Base-by-base conservation (phyloP, 1,284 basidiomycete species). In the Ceratorhiza oryzae-sativae region DNA sequence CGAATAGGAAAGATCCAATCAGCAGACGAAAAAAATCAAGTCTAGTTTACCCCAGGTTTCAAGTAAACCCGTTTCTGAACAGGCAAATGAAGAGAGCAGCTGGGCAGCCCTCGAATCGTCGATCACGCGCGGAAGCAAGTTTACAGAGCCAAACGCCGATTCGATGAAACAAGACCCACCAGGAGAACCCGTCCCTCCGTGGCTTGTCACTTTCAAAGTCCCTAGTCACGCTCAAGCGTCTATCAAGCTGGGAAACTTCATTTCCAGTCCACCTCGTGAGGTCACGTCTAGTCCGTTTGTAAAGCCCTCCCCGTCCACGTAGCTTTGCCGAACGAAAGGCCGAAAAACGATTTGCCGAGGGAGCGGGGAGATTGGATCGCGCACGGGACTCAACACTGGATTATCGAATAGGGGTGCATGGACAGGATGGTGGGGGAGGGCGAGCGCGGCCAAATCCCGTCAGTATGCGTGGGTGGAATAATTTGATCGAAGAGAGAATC, bases 401-500 rank as follows among this genome's bases (percentile, higher is more conserved):
- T 79, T 94, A 95, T 80, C 85, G 85, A 30, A 73, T 83, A 1
- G 80, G 81, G 81, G 81, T 42, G 77, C 73, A 39, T 73, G 75
- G 72, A 72, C 77, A 75, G 76, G 80, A 74, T 75, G 72, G 0
- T 77, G 77, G 8, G 79, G 78, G 34, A 13, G 51, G 46, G 25
- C 6, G 36, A 39, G 32, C 30, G 51, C 80, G 82, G 65, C 78
- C 81, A 1, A 90, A 87, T 74, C 88, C 90, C 25, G 81, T 84
- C n/a, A 86, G 83, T 51, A 75, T 93, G 78, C 88, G 88, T 77
- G 92, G 90, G 0, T 94, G 92, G 91, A 84, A 85, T 9, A 86
- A 85, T 68, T 80, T 94, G 58, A 85, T 93, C 3, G 93, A 95
- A 78, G 92, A 94, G 75, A 84, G 85, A 73, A 94, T 95, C 77